Evolutionary conservation across 2,329 filamentous ascomycete species (phyloP), one percentile per base, ranked within the genome.

Genomic region (Fusarium sp.): DNA sequence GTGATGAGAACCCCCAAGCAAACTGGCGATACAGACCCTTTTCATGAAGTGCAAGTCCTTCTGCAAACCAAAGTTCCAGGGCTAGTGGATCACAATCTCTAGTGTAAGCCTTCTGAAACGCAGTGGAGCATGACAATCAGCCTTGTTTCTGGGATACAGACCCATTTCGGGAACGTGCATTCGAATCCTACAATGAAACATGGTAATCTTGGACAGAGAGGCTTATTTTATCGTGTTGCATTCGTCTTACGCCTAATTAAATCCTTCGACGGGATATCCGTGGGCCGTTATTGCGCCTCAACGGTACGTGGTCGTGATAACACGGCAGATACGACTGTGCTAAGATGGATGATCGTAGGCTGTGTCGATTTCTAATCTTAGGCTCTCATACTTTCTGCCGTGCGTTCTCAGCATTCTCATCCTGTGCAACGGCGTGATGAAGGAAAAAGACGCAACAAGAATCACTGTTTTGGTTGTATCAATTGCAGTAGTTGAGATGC

Each of bases 101-200:
- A 4, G 42, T 47, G 58, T 48, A 42, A 48, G 58, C 48, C 41
- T 63, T 32, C 16, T 63, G 58, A 63, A 63, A 63, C 60, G 42
- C 7, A 16, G 21, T 25, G 4, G 18, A 12, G 4, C 7, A 7
- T 20, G 13, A 41, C 1, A 28, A 21, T 34, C 55, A 37, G 48
- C 55, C 55, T 30, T 43, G 37, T 11, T 40, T 25, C 16, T n/a
- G 20, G 30, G 32, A 41, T 34, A 12, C 49, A 16, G 55, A 41
- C 45, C 55, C 32, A 30, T 50, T 16, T 41, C 18, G 13, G 32
- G 16, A 14, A 30, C 55, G 45, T 50, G 55, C 55, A 51, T 51
- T 41, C 16, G 34, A 51, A 51, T 51, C 55, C 55, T 50, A 20
- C 20, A 57, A 57, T 57, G 25, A 12, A 23, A 50, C 25, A 21